Evolutionary conservation across 1,284 basidiomycete species (phyloP).

Genomic region (Tilletia setariae): DNA sequence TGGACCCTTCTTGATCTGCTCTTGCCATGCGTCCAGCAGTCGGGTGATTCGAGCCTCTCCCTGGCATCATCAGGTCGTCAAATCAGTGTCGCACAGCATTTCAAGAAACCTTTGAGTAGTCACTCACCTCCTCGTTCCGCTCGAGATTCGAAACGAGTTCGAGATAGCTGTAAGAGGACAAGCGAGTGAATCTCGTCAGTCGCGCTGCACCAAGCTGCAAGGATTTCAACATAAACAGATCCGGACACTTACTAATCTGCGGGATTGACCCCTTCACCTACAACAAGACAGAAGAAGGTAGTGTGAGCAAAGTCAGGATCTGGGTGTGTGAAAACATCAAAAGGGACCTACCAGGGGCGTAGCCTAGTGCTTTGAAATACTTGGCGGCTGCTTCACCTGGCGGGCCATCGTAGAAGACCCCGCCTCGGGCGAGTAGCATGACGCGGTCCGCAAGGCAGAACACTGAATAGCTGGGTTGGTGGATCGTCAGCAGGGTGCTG

Average conservation of each 20-base stretch:
- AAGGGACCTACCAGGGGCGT: neutral
- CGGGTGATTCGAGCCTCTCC: conserved; percentile 27
- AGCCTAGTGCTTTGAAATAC: conserved; percentile 17
- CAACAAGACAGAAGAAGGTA: too few relatives aligned
- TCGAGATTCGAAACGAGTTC: conserved; percentile 33
- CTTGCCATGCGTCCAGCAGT: conserved; percentile 30
- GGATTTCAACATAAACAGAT: too few relatives aligned
- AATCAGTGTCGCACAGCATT: too few relatives aligned
- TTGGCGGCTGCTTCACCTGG: conserved; percentile 16
- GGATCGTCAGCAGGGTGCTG: conserved; percentile 23
- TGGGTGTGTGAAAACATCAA: too few relatives aligned
- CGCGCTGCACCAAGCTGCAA: too few relatives aligned
- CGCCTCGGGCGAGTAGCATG: conserved; percentile 20
- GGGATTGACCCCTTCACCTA: conserved; percentile 20
- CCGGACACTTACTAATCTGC: conserved; percentile 15
- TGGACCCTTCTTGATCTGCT: conserved; percentile 16
- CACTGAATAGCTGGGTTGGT: conserved; percentile 20
- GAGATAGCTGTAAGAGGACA: conserved; percentile 6
- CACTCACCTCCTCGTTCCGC: conserved; percentile 27
- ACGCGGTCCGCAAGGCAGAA: conserved; percentile 19
- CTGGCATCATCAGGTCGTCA: too few relatives aligned
- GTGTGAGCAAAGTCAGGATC: too few relatives aligned
- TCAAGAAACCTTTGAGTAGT: too few relatives aligned
- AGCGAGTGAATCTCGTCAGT: too few relatives aligned
- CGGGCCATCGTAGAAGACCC: conserved; percentile 23